Percentiles rank a stretch among this genome's conserved stretches.
These are phyloP conservation scores for Aspergillus nanangensis DNA, from an alignment of 495 filamentous ascomycete genomes.

Conservation along the genomic window DNA sequence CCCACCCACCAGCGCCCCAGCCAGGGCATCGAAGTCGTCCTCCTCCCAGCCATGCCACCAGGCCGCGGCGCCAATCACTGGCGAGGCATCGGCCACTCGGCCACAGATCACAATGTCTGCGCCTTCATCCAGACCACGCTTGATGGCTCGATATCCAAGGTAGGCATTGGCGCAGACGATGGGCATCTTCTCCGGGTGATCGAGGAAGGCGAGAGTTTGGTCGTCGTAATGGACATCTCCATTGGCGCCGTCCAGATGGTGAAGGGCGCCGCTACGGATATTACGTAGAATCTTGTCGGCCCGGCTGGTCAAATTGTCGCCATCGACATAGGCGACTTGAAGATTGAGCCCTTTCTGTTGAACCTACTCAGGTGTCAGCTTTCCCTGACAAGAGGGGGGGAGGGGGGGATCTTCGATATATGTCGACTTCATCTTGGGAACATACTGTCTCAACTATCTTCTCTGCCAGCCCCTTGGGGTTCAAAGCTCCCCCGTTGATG, in stretches of 20 bases:
- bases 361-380: too few species aligned
- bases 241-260: not conserved
- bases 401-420: too few species aligned
- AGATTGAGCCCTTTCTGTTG: not conserved
- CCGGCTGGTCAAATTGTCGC: not conserved
- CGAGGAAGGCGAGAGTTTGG: not conserved
- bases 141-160: not conserved
- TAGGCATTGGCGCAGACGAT: not conserved
- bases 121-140: slow-evolving; percentile 10
- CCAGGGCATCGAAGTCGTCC: slow-evolving; percentile 36
- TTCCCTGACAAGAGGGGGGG: not conserved
- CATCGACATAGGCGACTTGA: not conserved
- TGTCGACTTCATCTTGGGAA: too few species aligned
- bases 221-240: not conserved
- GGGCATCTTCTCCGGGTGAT: not conserved
- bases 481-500: not conserved
- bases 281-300: not conserved
- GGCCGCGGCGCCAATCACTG: slow-evolving; percentile 32
- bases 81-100: slow-evolving; percentile 37
- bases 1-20: slow-evolving; percentile 41
- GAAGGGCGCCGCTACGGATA: not conserved
- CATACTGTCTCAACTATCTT: not conserved
- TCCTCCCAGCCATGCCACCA: slow-evolving; percentile 39
- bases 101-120: slow-evolving; percentile 47
- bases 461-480: not conserved